Evolutionary conservation across 169 alveolate species (phyloP), one percentile per base, ranked within the genome.

Genomic region (Ichthyophthirius multifiliis): DNA sequence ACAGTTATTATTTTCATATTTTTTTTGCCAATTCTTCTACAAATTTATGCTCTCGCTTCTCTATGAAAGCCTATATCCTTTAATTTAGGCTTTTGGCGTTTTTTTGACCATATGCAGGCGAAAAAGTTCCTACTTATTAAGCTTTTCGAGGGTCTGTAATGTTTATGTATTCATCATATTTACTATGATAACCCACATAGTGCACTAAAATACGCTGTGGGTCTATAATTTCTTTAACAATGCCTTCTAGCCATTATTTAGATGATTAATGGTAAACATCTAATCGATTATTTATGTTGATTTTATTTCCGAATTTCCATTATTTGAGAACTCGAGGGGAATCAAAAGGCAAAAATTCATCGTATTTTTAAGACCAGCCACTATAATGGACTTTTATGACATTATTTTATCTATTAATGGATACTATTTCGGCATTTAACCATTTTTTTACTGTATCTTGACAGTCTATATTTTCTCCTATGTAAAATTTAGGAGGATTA

Each of bases 1-100:
- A 87, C 88, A 20, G 83, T 82, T 43, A 85, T 81, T 20, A 91
- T 91, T 30, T 74, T 77, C 30, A 86, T 71, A 30, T 76, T 45
- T 55, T 76, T 82, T 43, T 45, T 43, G 16, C 46, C 43, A 78
- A 67, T 46, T 32, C 62, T 44, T 71, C 27, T 20, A 37, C 46
- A 37, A 83, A 83, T 23, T 75, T 74, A 7, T 37, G 74, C 20
- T 83, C 89, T 43, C 77, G 43, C 45, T 65, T 20, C 0, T 35
- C 23, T 41, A 41, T 74, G 32, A 46, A 13, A 27, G 74, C 84
- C n/a, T 64, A 34, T 64, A 63, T 34, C 35, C 62, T 76, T 32
- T 47, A 0, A 13, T 34, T n/a, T n/a, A 44, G 31, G 75, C 34
- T 75, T 76, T 83, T 2, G 89, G 84, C 67, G 81, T 55, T n/a